Evolutionary conservation across 2,329 filamentous ascomycete genomes (phyloP).

Genomic region (Dothidotthia symphoricarpi): DNA sequence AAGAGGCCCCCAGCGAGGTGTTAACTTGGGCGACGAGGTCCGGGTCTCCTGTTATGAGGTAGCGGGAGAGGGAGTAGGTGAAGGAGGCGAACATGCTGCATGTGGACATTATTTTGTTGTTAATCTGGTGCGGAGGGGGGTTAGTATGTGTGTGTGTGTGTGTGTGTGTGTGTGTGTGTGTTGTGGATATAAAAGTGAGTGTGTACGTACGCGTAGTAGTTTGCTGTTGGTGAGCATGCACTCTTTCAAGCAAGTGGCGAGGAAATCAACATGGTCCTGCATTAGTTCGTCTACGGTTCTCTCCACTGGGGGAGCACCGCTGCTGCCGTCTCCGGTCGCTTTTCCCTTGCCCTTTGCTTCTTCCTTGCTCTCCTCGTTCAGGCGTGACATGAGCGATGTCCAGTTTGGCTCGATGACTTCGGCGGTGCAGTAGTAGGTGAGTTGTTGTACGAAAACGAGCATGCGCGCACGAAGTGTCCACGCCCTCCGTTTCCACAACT

Average conservation of each 20-base stretch:
- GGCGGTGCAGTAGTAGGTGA: slow-evolving; percentile 93
- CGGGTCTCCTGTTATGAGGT: slow-evolving; percentile 79
- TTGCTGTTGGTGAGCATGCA: slow-evolving; percentile 99
- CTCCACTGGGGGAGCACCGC: slow-evolving; percentile 50
- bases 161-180: slow-evolving; percentile 7
- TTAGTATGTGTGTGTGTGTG: slow-evolving; percentile 4
- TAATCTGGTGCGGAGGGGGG: slow-evolving; percentile 69
- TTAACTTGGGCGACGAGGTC: slow-evolving; percentile 64
- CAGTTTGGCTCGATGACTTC: slow-evolving; percentile 99
- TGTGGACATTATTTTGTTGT: slow-evolving; percentile 94
- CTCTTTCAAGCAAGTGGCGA: slow-evolving; percentile 96
- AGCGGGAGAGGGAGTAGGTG: slow-evolving; percentile 79
- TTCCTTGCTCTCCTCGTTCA: slow-evolving; percentile 60
- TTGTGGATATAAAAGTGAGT: too few relatives aligned
- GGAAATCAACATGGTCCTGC: slow-evolving; percentile 97
- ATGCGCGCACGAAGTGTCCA: slow-evolving; percentile 92
- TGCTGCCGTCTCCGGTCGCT: slow-evolving; percentile 27
- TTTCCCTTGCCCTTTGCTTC: slow-evolving; percentile 45
- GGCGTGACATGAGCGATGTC: slow-evolving; percentile 85
- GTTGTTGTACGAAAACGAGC: slow-evolving; percentile 94
- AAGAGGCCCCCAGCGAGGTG: slow-evolving; percentile 50
- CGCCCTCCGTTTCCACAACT: slow-evolving; percentile 88
- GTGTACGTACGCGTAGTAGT: slow-evolving; percentile 69
- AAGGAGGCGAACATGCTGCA: slow-evolving; percentile 93
- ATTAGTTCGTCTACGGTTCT: slow-evolving; percentile 95